Conservation (phyloP, 306 rosid genomes). For the Gastrolobium villosum region DNA sequence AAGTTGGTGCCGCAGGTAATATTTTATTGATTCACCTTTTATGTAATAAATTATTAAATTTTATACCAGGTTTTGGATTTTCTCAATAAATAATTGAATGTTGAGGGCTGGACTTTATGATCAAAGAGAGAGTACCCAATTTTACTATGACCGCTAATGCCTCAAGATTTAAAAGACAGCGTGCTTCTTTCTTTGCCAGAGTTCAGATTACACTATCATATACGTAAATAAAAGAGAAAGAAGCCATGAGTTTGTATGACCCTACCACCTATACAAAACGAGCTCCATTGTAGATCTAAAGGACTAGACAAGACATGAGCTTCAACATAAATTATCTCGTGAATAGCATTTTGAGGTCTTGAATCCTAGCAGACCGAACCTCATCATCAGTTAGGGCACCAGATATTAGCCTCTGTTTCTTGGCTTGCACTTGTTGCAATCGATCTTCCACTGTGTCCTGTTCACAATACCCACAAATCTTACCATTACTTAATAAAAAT, state of each 20-base stretch:
- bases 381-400: slow-evolving; percentile 87
- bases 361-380: slow-evolving; percentile 75
- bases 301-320: slow-evolving; percentile 2
- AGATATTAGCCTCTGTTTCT: slow-evolving; percentile 80
- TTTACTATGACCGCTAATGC: not conserved
- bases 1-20: not conserved
- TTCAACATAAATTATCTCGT: slow-evolving; percentile 46
- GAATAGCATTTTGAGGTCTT: slow-evolving; percentile 85
- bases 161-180: slow-evolving; percentile 27
- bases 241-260: slow-evolving; percentile 1
- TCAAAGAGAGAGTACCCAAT: slow-evolving; percentile 19
- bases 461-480: not conserved
- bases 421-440: slow-evolving; percentile 79
- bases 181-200: not conserved
- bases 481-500: slow-evolving; percentile 22
- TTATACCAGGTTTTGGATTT: not conserved
- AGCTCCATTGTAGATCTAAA: slow-evolving; percentile 20
- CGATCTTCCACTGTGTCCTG: slow-evolving; percentile 82
- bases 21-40: not conserved
- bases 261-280: slow-evolving; percentile 43
- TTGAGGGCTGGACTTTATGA: not conserved
- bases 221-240: slow-evolving; percentile 11
- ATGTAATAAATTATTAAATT: not conserved
- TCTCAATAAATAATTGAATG: not conserved
- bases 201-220: not conserved